Percentiles rank a stretch among this genome's conserved stretches.
These are phyloP conservation scores for Heliosperma pusillum DNA, from an alignment of 148 eudicot genomes.

Conservation along the genomic window DNA sequence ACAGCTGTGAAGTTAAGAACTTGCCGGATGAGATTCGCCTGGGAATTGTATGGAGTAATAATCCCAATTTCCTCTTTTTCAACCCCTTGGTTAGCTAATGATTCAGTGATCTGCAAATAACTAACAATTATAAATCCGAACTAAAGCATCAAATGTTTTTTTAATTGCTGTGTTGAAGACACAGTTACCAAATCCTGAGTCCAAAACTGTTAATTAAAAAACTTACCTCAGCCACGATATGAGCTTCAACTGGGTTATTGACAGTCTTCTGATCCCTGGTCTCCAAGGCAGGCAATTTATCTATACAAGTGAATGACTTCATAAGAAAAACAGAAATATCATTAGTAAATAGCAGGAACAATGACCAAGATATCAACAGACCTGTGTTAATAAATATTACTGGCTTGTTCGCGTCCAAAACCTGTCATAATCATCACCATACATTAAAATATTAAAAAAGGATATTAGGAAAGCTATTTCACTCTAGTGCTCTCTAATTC, in stretches of 20 bases:
- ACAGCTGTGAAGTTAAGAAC: constrained; percentile 48
- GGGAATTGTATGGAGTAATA: constrained; percentile 91
- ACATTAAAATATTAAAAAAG: neutral
- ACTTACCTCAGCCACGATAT: constrained; percentile 63
- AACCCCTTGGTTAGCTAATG: constrained; percentile 57
- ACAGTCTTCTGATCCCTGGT: constrained; percentile 61
- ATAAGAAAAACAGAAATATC: constrained; percentile 18
- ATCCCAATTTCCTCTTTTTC: constrained; percentile 71
- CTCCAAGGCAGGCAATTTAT: constrained; percentile 78
- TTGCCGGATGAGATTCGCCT: constrained; percentile 65
- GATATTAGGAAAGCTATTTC: neutral
- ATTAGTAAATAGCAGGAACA: constrained; percentile 9
- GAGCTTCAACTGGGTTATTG: constrained; percentile 81
- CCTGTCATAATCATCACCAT: constrained; percentile 39
- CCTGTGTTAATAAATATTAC: constrained; percentile 95
- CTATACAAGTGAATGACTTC: constrained; percentile 32
- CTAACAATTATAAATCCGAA: neutral
- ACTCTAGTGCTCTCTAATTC: neutral
- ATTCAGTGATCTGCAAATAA: constrained; percentile 47
- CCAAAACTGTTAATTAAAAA: neutral
- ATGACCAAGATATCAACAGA: constrained; percentile 27
- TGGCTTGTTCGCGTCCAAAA: constrained; percentile 56
- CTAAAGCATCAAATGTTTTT: neutral
- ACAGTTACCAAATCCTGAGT: neutral
- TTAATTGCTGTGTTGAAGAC: neutral